Conservation (phyloP, 768 basidiomycete genomes). For the Termitomyces sp. region DNA sequence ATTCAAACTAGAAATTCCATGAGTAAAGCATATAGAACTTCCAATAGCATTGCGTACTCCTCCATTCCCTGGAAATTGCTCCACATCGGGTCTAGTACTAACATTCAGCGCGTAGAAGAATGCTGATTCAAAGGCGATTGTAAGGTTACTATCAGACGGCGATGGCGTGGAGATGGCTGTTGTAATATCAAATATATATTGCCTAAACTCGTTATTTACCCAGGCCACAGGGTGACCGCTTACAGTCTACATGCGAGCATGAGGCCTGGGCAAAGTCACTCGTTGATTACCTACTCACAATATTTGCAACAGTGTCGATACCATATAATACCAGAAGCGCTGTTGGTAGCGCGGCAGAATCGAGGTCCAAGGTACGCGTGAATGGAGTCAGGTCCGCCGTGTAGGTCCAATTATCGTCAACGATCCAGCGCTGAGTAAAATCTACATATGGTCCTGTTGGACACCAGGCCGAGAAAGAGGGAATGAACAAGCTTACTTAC, state of each 20-base stretch:
- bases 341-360: constrained; percentile 18
- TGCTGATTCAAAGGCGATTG: constrained; percentile 48
- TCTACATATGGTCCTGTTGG: constrained; percentile 24
- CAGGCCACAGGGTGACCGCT: constrained; percentile 48
- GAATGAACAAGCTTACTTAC: constrained; percentile 27
- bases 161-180: constrained; percentile 29
- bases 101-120: constrained; percentile 51
- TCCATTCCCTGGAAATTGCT: constrained; percentile 32
- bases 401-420: constrained; percentile 55
- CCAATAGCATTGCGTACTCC: constrained; percentile 21
- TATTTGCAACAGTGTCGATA: constrained; percentile 52
- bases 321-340: constrained; percentile 51
- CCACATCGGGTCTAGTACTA: constrained; percentile 32
- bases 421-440: constrained; percentile 51
- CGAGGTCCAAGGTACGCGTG: constrained; percentile 18
- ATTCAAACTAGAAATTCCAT: constrained; percentile 37
- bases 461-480: not conserved
- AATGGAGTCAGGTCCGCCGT: constrained; percentile 48
- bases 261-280: not conserved
- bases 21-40: not conserved
- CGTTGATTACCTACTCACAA: constrained; percentile 27
- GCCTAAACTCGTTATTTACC: constrained; percentile 55
- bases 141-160: constrained; percentile 36
- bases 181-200: constrained; percentile 49
- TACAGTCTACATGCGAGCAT: constrained; percentile 31